Conservation (phyloP, 306 rosid genomes). For the Quillaja saponaria region DNA sequence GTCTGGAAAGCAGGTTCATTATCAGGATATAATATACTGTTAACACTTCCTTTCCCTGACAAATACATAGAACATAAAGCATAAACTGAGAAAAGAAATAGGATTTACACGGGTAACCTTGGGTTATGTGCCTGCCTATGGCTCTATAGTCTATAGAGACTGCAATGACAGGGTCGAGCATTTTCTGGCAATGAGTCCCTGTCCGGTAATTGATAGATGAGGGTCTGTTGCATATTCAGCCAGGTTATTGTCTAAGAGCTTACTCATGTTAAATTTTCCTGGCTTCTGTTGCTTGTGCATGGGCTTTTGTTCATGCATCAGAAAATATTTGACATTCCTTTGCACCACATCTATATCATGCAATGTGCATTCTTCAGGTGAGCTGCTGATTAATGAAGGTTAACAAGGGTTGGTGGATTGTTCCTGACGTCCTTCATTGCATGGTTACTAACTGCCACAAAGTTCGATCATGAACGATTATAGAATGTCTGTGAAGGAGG, state of each 20-base stretch:
- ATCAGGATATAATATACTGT: slow-evolving; percentile 28
- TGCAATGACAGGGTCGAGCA: slow-evolving; percentile 72
- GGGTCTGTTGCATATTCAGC: slow-evolving; percentile 93
- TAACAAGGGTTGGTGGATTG: slow-evolving; percentile 45
- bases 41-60: not conserved
- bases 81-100: slow-evolving; percentile 26
- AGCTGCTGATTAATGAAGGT: slow-evolving; percentile 38
- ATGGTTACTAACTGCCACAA: slow-evolving; percentile 19
- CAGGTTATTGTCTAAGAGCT: slow-evolving; percentile 83
- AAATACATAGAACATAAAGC: slow-evolving; percentile 14
- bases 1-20: slow-evolving; percentile 50
- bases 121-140: slow-evolving; percentile 82
- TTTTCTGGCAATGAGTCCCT: slow-evolving; percentile 76
- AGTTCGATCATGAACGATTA: slow-evolving; percentile 23
- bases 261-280: slow-evolving; percentile 64
- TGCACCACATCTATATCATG: slow-evolving; percentile 79
- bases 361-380: slow-evolving; percentile 63
- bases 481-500: slow-evolving; percentile 10
- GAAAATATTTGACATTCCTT: slow-evolving; percentile 80
- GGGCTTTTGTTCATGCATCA: slow-evolving; percentile 81
- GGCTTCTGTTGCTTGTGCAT: slow-evolving; percentile 60
- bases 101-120: slow-evolving; percentile 53
- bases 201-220: slow-evolving; percentile 75
- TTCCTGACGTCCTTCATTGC: slow-evolving; percentile 38
- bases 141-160: slow-evolving; percentile 95